Evolutionary conservation across 2,329 filamentous ascomycete genomes (phyloP), one percentile per base, ranked within the genome.

Genomic region (Claviceps fusiformis): DNA sequence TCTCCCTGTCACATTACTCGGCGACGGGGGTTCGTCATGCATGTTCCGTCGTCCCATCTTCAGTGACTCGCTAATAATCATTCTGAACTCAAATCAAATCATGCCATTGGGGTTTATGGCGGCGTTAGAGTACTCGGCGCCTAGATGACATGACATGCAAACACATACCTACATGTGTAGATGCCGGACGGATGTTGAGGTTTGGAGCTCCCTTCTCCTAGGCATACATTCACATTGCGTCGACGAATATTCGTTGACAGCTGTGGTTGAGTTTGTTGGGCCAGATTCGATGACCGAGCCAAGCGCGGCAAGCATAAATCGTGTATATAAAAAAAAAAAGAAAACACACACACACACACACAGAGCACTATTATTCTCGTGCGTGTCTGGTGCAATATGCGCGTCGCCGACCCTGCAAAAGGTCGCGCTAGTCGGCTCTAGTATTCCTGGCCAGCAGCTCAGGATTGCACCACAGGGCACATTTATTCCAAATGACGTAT

Each of bases 321-420:
- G 19, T 19, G 19, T 19, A 19, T 19, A 19, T 19, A 19, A 1
- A 19, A 19, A 19, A 19, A 19, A 19, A n/a, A n/a, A n/a, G n/a
- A n/a, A n/a, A n/a, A n/a, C n/a, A 19, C 19, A 19, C 19, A 19
- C 19, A 19, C 19, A 19, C 19, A 19, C 19, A 19, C 19, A 19
- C 19, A 19, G 19, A 19, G 35, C 24, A 24, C 19, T 43, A 11
- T 43, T 2, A 35, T 41, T 35, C 17, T 35, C 35, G 19, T 29
- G 29, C 48, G n/a, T 19, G 35, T 29, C 48, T n/a, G 17, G 46
- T 45, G 39, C 50, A 44, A 52, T 41, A 50, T 50, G 29, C 31
- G 35, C 31, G 24, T 50, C 50, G 47, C 44, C 39, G 17, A 37
- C 55, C 57, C 55, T 54, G 57, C 56, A 57, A 59, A 57, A 19